Evolutionary conservation across 257 asterid species (phyloP).

Genomic region (Echium plantagineum): DNA sequence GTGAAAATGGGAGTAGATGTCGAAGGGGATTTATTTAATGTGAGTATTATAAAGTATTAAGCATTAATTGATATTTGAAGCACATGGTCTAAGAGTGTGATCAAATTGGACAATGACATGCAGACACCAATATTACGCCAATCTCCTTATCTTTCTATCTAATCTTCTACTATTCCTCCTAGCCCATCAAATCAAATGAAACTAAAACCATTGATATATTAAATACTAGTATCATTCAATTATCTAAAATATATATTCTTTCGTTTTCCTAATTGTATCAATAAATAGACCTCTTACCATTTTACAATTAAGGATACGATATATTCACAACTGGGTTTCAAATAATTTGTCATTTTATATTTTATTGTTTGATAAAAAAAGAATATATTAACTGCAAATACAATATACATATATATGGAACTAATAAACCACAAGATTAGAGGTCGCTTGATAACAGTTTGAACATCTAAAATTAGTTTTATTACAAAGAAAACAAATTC

Average conservation of each 20-base stretch:
- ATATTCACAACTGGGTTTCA: not conserved
- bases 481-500: too few species aligned
- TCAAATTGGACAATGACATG: constrained; percentile 20
- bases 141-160: constrained; percentile 26
- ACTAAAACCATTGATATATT: too few species aligned
- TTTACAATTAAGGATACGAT: not conserved
- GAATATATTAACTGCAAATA: not conserved
- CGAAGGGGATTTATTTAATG: too few species aligned
- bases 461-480: too few species aligned
- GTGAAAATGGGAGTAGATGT: too few species aligned
- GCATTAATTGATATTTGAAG: too few species aligned
- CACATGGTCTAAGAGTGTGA: constrained; percentile 9
- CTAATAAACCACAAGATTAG: not conserved
- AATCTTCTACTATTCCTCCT: not conserved
- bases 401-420: not conserved
- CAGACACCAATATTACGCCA: constrained; percentile 24
- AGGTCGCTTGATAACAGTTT: too few species aligned
- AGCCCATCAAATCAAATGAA: not conserved
- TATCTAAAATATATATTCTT: not conserved
- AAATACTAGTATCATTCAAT: not conserved
- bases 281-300: not conserved
- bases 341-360: not conserved
- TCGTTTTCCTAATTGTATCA: not conserved
- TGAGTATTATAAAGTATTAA: too few species aligned
- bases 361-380: not conserved